Conservation (phyloP, 202 grass and related monocot species). For the Schoenoplectus tabernaemontani region DNA sequence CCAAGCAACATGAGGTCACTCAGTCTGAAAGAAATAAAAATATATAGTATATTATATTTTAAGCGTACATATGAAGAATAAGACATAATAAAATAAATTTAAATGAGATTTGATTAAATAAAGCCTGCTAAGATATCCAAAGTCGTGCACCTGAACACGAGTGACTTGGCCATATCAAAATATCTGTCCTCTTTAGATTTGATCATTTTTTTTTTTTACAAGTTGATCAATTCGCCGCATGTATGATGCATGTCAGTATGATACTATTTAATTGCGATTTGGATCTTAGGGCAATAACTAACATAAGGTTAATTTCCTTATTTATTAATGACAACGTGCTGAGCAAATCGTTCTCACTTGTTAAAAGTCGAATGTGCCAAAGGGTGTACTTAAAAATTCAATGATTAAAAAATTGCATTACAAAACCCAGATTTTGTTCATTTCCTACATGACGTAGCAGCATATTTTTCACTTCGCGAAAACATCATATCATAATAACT, state of each 20-base stretch:
- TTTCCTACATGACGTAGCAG: no score
- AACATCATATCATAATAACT: no score
- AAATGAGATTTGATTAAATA: neutral
- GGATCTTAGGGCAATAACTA: conserved; percentile 7
- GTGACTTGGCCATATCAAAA: neutral
- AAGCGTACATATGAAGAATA: neutral
- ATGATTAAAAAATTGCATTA: neutral
- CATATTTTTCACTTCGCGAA: no score
- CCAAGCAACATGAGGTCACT: neutral
- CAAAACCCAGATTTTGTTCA: no score
- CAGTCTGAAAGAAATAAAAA: neutral
- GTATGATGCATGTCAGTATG: neutral
- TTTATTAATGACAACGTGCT: conserved; percentile 2
- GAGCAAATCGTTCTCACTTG: neutral
- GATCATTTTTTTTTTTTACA: no score
- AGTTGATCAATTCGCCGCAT: neutral
- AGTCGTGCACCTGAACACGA: neutral
- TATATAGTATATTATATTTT: neutral
- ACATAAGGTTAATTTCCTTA: neutral
- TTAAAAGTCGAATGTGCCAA: neutral
- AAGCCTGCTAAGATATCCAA: neutral
- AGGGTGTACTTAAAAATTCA: neutral
- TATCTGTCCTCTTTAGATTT: neutral
- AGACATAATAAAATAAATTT: neutral
- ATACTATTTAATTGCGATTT: neutral